These are phyloP conservation scores for Neonectria hederae DNA, from an alignment of 2,329 filamentous ascomycete genomes.

Conservation along the genomic window DNA sequence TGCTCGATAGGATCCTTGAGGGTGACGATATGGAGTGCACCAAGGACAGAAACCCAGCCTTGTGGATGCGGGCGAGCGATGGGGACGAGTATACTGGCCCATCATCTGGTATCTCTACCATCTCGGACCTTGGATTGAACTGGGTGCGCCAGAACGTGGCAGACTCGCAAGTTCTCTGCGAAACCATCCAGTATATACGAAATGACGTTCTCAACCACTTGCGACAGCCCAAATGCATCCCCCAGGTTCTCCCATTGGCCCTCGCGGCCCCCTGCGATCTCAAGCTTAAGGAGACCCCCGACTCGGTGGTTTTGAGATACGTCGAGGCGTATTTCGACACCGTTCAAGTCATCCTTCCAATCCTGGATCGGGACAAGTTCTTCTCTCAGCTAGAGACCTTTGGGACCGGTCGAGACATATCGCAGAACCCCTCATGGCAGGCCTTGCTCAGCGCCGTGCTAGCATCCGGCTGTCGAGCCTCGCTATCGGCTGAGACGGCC, in stretches of 20 bases:
- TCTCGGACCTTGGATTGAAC: conserved; percentile 11
- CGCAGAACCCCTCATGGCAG: not conserved
- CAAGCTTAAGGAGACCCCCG: too few relatives aligned
- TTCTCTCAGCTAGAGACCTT: not conserved
- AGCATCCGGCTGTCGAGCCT: conserved; percentile 12
- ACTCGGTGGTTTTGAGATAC: not conserved
- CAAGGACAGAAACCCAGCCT: not conserved
- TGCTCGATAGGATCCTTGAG: conserved; percentile 5
- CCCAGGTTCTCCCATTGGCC: not conserved
- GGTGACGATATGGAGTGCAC: not conserved
- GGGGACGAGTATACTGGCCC: conserved; percentile 21
- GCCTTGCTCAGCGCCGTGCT: conserved; percentile 10
- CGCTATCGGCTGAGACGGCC: conserved; percentile 8
- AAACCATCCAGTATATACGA: conserved; percentile 5
- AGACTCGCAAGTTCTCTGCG: not conserved
- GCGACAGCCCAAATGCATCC: conserved; percentile 3
- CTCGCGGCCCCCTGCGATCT: not conserved
- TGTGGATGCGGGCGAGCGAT: conserved; percentile 6
- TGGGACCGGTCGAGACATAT: not conserved
- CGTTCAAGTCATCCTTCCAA: not conserved
- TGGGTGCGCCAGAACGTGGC: conserved; percentile 8
- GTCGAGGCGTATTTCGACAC: not conserved
- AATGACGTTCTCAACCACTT: not conserved
- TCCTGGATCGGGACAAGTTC: not conserved
- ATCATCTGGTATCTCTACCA: conserved; percentile 10